Base-by-base conservation (phyloP, 1,284 basidiomycete genomes). In the Irpex rosettiformis region DNA sequence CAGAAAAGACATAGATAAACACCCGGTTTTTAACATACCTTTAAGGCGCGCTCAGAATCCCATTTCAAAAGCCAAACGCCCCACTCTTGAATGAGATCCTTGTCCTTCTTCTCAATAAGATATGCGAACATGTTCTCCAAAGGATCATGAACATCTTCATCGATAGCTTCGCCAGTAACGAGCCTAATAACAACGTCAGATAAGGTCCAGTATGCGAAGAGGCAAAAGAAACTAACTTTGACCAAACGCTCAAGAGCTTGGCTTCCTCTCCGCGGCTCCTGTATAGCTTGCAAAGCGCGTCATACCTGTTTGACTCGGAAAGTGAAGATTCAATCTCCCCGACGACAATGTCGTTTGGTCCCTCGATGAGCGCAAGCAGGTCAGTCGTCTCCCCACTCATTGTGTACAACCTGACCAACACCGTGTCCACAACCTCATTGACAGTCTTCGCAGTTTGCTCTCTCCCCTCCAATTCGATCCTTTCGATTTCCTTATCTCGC, bases 51-150 rank as follows among this genome's bases (percentile, higher is more conserved):
- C 18, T 88, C 85, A 0, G 83, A 75, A 69, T 92, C 85, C 25
- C 81, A 81, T 64, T 81, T 81, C 0, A 86, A 79, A 22, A 98
- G 72, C 94, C 95, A 96, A 4, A 93, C 71, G 0, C 83, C 89
- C 83, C 93, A 95, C 55, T 82, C 79, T 59, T 87, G 84, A 3
- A 86, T 82, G 51, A 93, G 66, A 4, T 75, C 69, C 24, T 82
- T 79, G 67, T 92, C 86, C 45, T 81, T 78, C 62, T 80, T 84
- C 56, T 77, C 79, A 29, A 74, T 80, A 2, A 96, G 75, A 13
- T 93, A 72, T 2, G 77, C 69, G 49, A 89, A 79, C 71, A 97
- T 86, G 62, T 86, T 81, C 3, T 77, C 77, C 0, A 92, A 69
- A 0, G 93, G 91, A 65, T 94, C 86, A 18, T 75, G 71, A 58